Conservation (phyloP, 306 rosid genomes). For the cucumber (Cucumis sativus) region Cucumber_9930_V3 NC_026657.2:13167501-13168000, state of each 20-base stretch:
- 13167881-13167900: neutral
- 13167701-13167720: neutral
- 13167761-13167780: constrained; percentile 99
- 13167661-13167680: neutral
- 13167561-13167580: neutral
- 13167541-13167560: neutral
- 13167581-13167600: neutral
- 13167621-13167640: neutral
- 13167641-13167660: neutral
- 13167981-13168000: neutral
- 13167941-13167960: neutral
- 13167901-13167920: too few relatives aligned
- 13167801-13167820: constrained; percentile 73
- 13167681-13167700: neutral
- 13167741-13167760: constrained; percentile 89
- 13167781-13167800: constrained; percentile 94
- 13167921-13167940: neutral
- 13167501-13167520: constrained; percentile 76
- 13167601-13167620: neutral
- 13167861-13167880: neutral
- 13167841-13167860: neutral
- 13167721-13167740: constrained; percentile 93
- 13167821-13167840: constrained; percentile 12
- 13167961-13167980: neutral
- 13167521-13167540: constrained; percentile 3